Evolutionary conservation across 2,329 filamentous ascomycete genomes (phyloP), one percentile per base, ranked within the genome.

Genomic region (Pyricularia sp.): DNA sequence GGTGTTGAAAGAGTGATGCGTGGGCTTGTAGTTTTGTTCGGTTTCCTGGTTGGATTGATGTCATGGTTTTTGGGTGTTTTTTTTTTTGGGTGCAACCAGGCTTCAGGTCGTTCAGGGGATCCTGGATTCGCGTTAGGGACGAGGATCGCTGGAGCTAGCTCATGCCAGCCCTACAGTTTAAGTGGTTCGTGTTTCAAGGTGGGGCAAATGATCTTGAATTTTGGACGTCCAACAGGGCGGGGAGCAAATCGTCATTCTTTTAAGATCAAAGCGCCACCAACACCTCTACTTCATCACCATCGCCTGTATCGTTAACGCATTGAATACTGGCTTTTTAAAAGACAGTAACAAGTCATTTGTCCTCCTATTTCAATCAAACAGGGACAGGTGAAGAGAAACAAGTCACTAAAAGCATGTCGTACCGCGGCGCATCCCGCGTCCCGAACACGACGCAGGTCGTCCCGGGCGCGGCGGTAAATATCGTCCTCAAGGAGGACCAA

Each of bases 401-500:
- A 61, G 1, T 3, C 58, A 23, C 2, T 23, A 61, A 26, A 25
- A 26, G 1, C n/a, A 61, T 61, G 58, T 23, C 58, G 25, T 9
- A 61, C 4, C 58, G 58, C 23, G 58, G 58, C 58, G 58, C 75
- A 75, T 70, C 72, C 2, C 69, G 70, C 14, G 82, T 87, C 11
- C 85, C 85, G 0, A 82, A 77, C 4, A 77, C 76, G n/a, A 75
- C 75, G 12, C 78, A 88, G 71, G 88, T 92, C 33, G 72, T 85
- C 4, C 83, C 84, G 0, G 91, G 90, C 50, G 86, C 88, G 4
- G 71, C 75, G 4, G 92, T 94, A 68, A 90, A 88, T 66, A 92
- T 94, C 69, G 82, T 94, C 0, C 83, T 93, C 36, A 94, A 94
- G 74, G 82, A 85, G 70, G 91, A 94, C 77, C 92, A 94, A 76